Evolutionary conservation across 306 rosid genomes (phyloP).

Genomic region (Glycyrrhiza uralensis): DNA sequence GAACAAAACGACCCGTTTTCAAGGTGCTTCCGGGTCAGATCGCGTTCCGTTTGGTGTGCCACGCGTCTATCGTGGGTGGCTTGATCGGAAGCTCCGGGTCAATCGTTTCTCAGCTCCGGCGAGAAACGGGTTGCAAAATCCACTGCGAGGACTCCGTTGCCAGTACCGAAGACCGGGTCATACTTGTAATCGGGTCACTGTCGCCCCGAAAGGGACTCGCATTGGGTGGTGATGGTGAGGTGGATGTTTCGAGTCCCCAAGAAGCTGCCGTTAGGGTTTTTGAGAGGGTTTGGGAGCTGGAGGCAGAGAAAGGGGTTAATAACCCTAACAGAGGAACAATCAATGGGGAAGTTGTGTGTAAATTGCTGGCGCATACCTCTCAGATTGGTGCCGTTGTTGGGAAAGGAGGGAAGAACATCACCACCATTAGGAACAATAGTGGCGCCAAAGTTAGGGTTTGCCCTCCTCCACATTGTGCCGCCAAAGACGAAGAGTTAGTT

Average conservation of each 20-base stretch:
- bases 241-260: conserved; percentile 51
- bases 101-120: conserved; percentile 49
- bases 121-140: conserved; percentile 47
- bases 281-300: conserved; percentile 53
- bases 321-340: background rate
- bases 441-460: conserved; percentile 51
- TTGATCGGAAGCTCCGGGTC: conserved; percentile 48
- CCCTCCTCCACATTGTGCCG: conserved; percentile 38
- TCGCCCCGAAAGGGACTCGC: conserved; percentile 16
- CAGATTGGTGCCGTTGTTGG: conserved; percentile 61
- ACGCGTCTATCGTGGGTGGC: conserved; percentile 40
- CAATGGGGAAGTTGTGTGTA: conserved; percentile 36
- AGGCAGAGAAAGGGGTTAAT: conserved; percentile 20
- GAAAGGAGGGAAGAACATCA: conserved; percentile 55
- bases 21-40: conserved; percentile 45
- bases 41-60: conserved; percentile 47
- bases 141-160: conserved; percentile 41
- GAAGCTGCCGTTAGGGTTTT: conserved; percentile 56
- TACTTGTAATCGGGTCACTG: conserved; percentile 44
- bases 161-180: conserved; percentile 36
- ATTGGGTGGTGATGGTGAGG: conserved; percentile 21
- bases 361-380: conserved; percentile 46
- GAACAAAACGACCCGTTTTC: conserved; percentile 19
- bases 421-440: conserved; percentile 41
- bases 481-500: conserved; percentile 48